Conservation (phyloP, 768 basidiomycete genomes). For the Boletellus ananas region DNA sequence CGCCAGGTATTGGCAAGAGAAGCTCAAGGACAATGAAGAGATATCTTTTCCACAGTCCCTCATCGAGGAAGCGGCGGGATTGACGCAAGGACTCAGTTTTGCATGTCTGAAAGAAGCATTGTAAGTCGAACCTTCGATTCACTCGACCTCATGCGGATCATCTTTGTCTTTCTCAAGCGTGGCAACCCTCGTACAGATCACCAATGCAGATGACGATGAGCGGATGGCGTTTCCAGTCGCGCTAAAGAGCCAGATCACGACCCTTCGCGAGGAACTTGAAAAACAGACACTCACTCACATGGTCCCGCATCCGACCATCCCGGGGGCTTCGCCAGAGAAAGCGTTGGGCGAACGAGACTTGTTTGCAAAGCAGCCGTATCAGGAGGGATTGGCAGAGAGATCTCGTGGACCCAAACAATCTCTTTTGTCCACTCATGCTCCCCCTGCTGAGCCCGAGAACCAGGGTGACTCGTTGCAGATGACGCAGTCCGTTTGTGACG, state of each 20-base stretch:
- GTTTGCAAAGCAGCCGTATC: not conserved
- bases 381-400: not conserved
- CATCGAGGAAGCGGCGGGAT: slow-evolving; percentile 52
- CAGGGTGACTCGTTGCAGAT: not conserved
- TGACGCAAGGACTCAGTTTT: slow-evolving; percentile 72
- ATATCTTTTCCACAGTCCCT: slow-evolving; percentile 68
- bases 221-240: slow-evolving; percentile 48
- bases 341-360: not conserved
- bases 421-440: not conserved
- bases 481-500: not conserved
- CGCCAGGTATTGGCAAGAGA: slow-evolving; percentile 75
- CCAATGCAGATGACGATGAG: slow-evolving; percentile 45
- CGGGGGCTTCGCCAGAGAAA: not conserved
- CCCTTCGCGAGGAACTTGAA: slow-evolving; percentile 64
- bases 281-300: slow-evolving; percentile 26
- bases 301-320: not conserved
- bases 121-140: slow-evolving; percentile 41
- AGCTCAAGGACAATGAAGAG: slow-evolving; percentile 57
- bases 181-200: slow-evolving; percentile 66
- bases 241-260: slow-evolving; percentile 56
- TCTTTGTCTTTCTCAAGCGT: slow-evolving; percentile 42
- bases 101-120: slow-evolving; percentile 89
- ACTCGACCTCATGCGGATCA: not conserved
- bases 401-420: not conserved
- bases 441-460: not conserved